Percentiles rank a stretch among this genome's conserved stretches.
These are phyloP conservation scores for Pythium guiyangense DNA, from an alignment of 352 stramenopile genomes.

Conservation along the genomic window DNA sequence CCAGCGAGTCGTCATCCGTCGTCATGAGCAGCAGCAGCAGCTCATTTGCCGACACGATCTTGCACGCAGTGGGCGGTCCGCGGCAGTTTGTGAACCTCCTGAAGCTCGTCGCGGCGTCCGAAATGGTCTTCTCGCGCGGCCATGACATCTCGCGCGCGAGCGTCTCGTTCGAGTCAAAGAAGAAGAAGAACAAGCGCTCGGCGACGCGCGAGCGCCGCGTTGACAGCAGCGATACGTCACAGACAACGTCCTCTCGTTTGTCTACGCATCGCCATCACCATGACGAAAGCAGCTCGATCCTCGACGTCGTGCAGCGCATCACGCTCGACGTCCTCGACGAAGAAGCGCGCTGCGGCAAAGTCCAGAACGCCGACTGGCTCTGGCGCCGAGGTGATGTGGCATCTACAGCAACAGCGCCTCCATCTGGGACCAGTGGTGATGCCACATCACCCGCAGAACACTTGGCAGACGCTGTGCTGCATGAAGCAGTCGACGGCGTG, in stretches of 20 bases:
- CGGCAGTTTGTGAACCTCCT: slow-evolving; percentile 76
- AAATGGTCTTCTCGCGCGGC: slow-evolving; percentile 51
- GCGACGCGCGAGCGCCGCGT: background rate
- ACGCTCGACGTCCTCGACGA: slow-evolving; percentile 51
- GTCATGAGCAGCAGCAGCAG: background rate
- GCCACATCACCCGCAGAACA: background rate
- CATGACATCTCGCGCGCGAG: slow-evolving; percentile 1
- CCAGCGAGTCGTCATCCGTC: slow-evolving; percentile 7
- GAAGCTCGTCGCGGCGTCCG: slow-evolving; percentile 76
- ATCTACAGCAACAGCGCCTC: background rate
- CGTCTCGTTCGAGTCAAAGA: background rate
- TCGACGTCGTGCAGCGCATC: slow-evolving; percentile 47
- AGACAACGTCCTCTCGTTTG: too few relatives aligned
- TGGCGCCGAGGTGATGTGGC: background rate
- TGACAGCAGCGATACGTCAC: background rate
- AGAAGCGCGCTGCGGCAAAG: slow-evolving; percentile 37
- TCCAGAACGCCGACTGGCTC: slow-evolving; percentile 17
- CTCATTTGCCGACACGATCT: slow-evolving; percentile 29
- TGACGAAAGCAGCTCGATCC: slow-evolving; percentile 35
- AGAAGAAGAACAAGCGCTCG: slow-evolving; percentile 1
- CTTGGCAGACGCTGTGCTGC: background rate
- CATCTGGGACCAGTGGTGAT: background rate
- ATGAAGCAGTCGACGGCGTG: background rate
- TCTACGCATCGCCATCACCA: background rate
- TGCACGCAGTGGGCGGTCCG: slow-evolving; percentile 55